Evolutionary conservation across 139 green algal species (phyloP).

Genomic region (Pseudopediastrum boryanum): DNA sequence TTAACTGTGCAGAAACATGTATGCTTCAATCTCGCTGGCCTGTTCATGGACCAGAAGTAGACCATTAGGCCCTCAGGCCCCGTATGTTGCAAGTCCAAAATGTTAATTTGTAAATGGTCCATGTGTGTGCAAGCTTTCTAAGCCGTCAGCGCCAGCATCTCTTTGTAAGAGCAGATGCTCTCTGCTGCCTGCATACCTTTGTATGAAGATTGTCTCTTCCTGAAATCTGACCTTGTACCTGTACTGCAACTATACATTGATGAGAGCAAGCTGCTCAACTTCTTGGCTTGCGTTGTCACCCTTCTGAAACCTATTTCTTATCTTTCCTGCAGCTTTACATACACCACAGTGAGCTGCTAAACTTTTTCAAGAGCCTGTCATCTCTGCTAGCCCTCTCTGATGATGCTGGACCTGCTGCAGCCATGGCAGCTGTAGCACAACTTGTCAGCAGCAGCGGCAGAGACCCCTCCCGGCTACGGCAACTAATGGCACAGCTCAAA

Average conservation of each 20-base stretch:
- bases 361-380: conserved; percentile 4
- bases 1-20: no score
- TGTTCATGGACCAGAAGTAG: no score
- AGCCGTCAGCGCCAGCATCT: no score
- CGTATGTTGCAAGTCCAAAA: no score
- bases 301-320: background rate
- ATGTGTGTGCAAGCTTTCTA: no score
- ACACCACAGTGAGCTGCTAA: conserved; percentile 18
- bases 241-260: background rate
- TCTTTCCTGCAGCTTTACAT: conserved; percentile 19
- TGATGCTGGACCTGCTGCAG: conserved; percentile 26
- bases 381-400: conserved; percentile 7
- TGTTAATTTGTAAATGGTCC: no score
- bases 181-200: background rate
- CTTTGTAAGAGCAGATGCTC: no score
- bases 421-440: conserved; percentile 12
- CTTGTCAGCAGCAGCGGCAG: background rate
- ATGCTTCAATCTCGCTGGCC: no score
- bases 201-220: background rate
- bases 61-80: no score
- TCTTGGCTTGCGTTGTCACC: no score
- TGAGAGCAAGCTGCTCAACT: background rate
- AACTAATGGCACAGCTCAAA: background rate
- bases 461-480: background rate
- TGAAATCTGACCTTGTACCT: background rate